These are phyloP conservation scores for Lentinula edodes DNA, from an alignment of 768 basidiomycete genomes.

Conservation along the genomic window DNA sequence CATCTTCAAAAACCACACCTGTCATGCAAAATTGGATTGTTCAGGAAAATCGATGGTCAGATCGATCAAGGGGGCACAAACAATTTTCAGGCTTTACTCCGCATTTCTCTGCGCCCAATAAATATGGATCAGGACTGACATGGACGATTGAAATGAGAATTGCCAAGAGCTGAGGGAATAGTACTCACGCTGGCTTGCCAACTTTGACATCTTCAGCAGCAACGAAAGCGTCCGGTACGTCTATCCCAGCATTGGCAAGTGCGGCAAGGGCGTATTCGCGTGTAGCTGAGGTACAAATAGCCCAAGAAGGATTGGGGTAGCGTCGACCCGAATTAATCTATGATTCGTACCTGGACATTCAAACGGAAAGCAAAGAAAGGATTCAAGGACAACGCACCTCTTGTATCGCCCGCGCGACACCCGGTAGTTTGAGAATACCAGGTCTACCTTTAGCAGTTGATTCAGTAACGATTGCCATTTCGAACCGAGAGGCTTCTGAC, in stretches of 20 bases:
- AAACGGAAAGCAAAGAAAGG: background rate
- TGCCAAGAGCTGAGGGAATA: background rate
- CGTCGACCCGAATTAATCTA: conserved; percentile 32
- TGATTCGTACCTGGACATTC: background rate
- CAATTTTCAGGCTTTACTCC: conserved; percentile 60
- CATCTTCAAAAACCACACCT: conserved; percentile 91
- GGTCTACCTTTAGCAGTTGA: conserved; percentile 46
- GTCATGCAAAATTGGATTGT: background rate
- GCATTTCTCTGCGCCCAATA: conserved; percentile 74
- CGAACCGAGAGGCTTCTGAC: conserved; percentile 75
- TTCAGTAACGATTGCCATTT: conserved; percentile 66
- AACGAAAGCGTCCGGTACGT: conserved; percentile 69
- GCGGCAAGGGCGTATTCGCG: conserved; percentile 69
- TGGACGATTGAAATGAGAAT: conserved; percentile 3
- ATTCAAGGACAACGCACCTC: conserved; percentile 31
- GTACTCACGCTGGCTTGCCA: conserved; percentile 71
- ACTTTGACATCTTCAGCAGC: conserved; percentile 76
- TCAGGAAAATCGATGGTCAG: background rate
- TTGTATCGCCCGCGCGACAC: conserved; percentile 54
- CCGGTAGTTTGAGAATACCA: conserved; percentile 71
- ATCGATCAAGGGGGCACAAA: conserved; percentile 19
- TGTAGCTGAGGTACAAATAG: conserved; percentile 87
- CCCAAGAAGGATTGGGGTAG: conserved; percentile 66
- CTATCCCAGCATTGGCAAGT: conserved; percentile 58
- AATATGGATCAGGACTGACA: conserved; percentile 80